Evolutionary conservation across 805 yeast genomes (phyloP), one percentile per base, ranked within the genome.

Genomic region (Candida coquimbonensis): DNA sequence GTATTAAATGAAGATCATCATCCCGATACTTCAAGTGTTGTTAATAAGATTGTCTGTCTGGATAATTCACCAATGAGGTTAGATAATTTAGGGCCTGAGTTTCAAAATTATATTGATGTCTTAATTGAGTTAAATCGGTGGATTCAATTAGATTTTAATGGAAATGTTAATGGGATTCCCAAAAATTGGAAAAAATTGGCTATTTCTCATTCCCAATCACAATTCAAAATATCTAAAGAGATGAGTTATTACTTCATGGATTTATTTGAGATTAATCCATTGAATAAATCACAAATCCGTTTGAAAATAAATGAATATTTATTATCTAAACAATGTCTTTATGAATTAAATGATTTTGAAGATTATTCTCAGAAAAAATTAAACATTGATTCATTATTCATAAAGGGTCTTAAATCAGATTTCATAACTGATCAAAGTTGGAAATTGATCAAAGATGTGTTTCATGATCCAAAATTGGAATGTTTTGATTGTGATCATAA

Each of bases 41-140:
- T 75, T 1, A 55, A 63, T 6, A 69, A 66, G 46, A 52, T 77
- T 31, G 64, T 78, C 0, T 71, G 78, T 5, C 65, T 78, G 4
- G 80, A 75, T 47, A 75, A 73, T 49, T 58, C 72, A 3, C 80
- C 80, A 8, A 50, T 53, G 5, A 54, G 44, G 8, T 53, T 57
- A 21, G 54, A 58, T 3, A 58, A 73, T 21, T 27, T 46, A 11
- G 73, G 66, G 7, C 34, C 42, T 4, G 57, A 57, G 36, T 73
- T 70, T 50, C 17, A 29, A 1, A 26, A 9, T 0, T 50, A 48
- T 31, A 42, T 53, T 4, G 24, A 38, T 2, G 36, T 46, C 5
- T 11, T 57, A 41, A 38, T 8, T 17, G 44, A 52, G 3, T 21
- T 46, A 7, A n/a, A 45, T 4, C 9, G 39, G 1, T 54, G 52